These are phyloP conservation scores for Colletotrichum zoysiae DNA, from an alignment of 2,329 filamentous ascomycete genomes.

Conservation along the genomic window DNA sequence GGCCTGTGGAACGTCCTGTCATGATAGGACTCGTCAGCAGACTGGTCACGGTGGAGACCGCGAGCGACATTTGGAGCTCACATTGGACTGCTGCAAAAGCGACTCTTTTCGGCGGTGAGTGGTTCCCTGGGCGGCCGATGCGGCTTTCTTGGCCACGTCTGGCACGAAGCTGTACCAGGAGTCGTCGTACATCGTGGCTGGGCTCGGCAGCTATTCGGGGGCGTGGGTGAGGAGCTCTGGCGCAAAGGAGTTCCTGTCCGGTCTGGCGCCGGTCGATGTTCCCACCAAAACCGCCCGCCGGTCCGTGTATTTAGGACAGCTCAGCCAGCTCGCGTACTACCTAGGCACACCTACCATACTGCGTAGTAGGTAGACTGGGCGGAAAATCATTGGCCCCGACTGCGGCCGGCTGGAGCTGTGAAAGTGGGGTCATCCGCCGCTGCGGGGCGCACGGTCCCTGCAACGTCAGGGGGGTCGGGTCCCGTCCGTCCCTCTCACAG, in stretches of 20 bases:
- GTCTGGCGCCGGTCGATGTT: constrained; percentile 25
- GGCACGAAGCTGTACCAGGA: constrained; percentile 86
- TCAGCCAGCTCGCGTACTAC: constrained; percentile 14
- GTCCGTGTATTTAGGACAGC: constrained; percentile 9
- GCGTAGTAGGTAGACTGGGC: constrained; percentile 31
- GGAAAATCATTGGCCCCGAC: constrained; percentile 41
- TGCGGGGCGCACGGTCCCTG: constrained; percentile 38
- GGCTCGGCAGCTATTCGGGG: background rate
- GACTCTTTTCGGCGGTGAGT: constrained; percentile 77
- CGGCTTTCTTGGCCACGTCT: constrained; percentile 66
- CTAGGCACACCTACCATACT: background rate
- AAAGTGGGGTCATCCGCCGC: constrained; percentile 24
- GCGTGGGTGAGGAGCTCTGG: constrained; percentile 15
- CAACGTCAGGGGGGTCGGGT: constrained; percentile 34
- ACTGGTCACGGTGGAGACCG: constrained; percentile 20
- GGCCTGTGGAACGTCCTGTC: constrained; percentile 66
- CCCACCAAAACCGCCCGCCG: constrained; percentile 10
- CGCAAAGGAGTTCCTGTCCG: constrained; percentile 15
- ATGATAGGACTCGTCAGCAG: constrained; percentile 32
- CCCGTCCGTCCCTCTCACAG: constrained; percentile 26
- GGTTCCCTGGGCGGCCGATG: constrained; percentile 57
- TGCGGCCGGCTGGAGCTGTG: constrained; percentile 2
- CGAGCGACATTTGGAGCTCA: constrained; percentile 52
- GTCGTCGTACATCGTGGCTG: constrained; percentile 79
- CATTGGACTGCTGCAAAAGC: constrained; percentile 75